Evolutionary conservation across 2,329 filamentous ascomycete genomes (phyloP), one percentile per base, ranked within the genome.

Genomic region (Cyanodermella asteris): DNA sequence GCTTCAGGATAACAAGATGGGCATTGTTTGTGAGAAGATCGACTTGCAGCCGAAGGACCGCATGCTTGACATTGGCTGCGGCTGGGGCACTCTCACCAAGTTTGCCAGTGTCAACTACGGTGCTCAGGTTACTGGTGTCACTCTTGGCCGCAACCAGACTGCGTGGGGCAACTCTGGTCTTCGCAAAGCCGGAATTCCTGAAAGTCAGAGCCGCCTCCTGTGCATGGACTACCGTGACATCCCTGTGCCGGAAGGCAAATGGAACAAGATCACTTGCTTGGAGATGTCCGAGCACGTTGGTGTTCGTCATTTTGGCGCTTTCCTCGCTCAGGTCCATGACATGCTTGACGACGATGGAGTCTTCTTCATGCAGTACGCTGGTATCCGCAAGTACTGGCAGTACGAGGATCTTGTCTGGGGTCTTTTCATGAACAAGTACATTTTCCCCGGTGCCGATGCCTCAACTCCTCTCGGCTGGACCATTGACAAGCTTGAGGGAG

Each of bases 221-320:
- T 94, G 87, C 64, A 77, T 81, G 66, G 87, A 94, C 51, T 97
- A 94, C 61, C 80, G 87, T 43, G 87, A 94, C 44, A 82, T 87
- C 36, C 77, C 80, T 15, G 64, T 76, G 12, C 72, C 77, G 12
- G 55, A 73, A 39, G 73, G 72, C 34, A 61, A 64, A 31, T 94
- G 84, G 61, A 69, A 90, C 54, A 91, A 91, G 59, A 93, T 94
- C 44, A 91, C 82, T 39, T 91, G 80, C 51, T 69, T 94, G 28
- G 87, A 97, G 54, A 94, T 94, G 87, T 82, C 80, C 27, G 87
- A 94, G 61, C 87, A 97, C 56, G 87, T 94, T 39, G 87, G 87
- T 56, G 76, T 94, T 32, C 75, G 81, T 36, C 76, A 91, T 54
- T 74, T 94, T 44, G 56, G 59, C 30, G 53, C 56, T 34, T 94